Conservation (phyloP, 257 asterid genomes). For the Oldenlandia corymbosa region DNA sequence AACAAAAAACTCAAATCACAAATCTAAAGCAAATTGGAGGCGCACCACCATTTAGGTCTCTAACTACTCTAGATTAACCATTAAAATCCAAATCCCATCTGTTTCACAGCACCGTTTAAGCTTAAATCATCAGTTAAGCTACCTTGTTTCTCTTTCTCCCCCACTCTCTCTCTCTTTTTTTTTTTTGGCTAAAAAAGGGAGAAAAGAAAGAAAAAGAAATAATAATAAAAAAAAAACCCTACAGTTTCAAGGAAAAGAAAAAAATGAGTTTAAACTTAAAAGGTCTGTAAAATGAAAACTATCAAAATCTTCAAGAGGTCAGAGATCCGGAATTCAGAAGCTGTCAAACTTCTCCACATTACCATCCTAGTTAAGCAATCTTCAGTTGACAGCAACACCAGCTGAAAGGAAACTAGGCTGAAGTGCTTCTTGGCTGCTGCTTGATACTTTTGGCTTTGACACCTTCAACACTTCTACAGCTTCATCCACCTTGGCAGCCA, state of each 20-base stretch:
- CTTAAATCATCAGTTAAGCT: not conserved
- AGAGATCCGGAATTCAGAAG: not conserved
- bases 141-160: too few species aligned
- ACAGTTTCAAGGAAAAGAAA: not conserved
- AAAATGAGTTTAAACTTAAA: not conserved
- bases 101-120: not conserved
- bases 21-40: not conserved
- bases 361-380: not conserved
- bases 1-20: not conserved
- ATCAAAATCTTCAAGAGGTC: conserved; percentile 9
- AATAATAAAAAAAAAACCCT: not conserved
- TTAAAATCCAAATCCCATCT: not conserved
- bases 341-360: not conserved
- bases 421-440: conserved; percentile 40
- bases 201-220: too few species aligned
- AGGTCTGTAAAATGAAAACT: not conserved
- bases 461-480: conserved; percentile 64
- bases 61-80: not conserved
- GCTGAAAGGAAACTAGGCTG: conserved; percentile 46
- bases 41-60: not conserved
- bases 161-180: not conserved
- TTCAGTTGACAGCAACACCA: conserved; percentile 48
- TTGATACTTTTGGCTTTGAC: conserved; percentile 44
- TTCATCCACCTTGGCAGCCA: conserved; percentile 63
- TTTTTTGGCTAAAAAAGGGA: not conserved